phyloP scores from a whole-genome alignment of 345 rosid genomes.

The Rhodomyrtus tomentosa region DNA sequence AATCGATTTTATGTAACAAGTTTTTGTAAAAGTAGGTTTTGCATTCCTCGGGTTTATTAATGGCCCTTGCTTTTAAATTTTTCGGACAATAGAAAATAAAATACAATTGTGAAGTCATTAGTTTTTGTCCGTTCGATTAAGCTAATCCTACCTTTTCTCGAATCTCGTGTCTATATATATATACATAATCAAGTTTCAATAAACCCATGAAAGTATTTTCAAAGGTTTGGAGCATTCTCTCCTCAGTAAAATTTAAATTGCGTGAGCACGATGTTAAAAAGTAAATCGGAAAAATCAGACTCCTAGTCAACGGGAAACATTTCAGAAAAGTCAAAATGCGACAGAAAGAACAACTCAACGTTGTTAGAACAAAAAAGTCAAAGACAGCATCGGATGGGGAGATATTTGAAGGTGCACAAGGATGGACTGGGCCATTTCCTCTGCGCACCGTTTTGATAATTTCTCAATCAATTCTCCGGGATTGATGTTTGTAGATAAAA shows the following conservation, averaged over 20 bases:
- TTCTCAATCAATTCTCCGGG: not conserved
- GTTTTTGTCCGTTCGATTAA: not conserved
- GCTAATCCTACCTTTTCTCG: not conserved
- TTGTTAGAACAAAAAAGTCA: not conserved
- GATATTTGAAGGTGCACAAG: not conserved
- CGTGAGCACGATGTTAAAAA: not conserved
- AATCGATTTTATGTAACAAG: not conserved
- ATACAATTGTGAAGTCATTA: not conserved
- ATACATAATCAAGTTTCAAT: too few species aligned
- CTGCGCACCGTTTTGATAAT: not conserved
- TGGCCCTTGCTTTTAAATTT: not conserved
- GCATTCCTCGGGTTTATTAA: not conserved
- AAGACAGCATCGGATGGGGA: not conserved
- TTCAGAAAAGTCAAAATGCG: not conserved
- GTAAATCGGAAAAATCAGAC: not conserved
- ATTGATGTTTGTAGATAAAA: too few species aligned
- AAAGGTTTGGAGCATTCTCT: not conserved
- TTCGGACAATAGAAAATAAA: fast-evolving
- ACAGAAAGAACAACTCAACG: not conserved
- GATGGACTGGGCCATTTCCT: not conserved
- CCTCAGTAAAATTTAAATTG: too few species aligned
- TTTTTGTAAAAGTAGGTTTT: not conserved
- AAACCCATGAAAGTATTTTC: too few species aligned
- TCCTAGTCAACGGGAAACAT: not conserved
- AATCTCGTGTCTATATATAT: too few species aligned